Conservation (phyloP, 257 asterid species). For the Avicennia marina region DNA sequence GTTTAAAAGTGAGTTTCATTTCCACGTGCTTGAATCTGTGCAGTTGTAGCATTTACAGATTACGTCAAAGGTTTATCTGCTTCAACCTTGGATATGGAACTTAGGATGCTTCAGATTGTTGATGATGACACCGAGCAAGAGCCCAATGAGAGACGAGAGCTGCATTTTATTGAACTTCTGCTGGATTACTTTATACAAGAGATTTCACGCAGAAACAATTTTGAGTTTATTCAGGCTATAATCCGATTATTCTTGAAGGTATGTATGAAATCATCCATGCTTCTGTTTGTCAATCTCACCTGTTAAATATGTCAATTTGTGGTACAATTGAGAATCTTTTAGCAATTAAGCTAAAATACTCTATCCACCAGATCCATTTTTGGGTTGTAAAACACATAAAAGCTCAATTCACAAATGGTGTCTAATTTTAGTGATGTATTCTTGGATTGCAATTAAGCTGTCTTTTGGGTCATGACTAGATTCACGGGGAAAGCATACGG, state of each 20-base stretch:
- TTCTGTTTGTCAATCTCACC: no score
- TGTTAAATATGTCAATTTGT: neutral
- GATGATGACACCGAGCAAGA: constrained; percentile 56
- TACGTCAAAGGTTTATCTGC: constrained; percentile 72
- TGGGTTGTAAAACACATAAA: neutral
- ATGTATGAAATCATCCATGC: constrained; percentile 6
- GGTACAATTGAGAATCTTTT: neutral
- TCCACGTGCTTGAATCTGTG: constrained; percentile 23
- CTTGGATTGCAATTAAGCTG: neutral
- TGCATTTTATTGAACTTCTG: constrained; percentile 55
- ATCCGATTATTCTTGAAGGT: constrained; percentile 82
- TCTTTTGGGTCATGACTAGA: constrained; percentile 35
- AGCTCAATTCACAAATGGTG: neutral
- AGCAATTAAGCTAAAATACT: neutral
- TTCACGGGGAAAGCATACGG: constrained; percentile 80
- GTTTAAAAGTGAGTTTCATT: constrained; percentile 2
- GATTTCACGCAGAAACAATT: constrained; percentile 61
- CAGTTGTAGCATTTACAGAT: constrained; percentile 75
- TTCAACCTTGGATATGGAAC: constrained; percentile 77
- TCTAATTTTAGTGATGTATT: constrained; percentile 8
- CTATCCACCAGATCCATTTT: neutral
- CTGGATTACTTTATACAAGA: constrained; percentile 74
- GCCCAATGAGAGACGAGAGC: constrained; percentile 49
- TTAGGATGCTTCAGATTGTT: constrained; percentile 80
- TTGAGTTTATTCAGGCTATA: constrained; percentile 76